Base-by-base conservation (phyloP, 495 filamentous ascomycete species). In the Penicillium canescens region DNA sequence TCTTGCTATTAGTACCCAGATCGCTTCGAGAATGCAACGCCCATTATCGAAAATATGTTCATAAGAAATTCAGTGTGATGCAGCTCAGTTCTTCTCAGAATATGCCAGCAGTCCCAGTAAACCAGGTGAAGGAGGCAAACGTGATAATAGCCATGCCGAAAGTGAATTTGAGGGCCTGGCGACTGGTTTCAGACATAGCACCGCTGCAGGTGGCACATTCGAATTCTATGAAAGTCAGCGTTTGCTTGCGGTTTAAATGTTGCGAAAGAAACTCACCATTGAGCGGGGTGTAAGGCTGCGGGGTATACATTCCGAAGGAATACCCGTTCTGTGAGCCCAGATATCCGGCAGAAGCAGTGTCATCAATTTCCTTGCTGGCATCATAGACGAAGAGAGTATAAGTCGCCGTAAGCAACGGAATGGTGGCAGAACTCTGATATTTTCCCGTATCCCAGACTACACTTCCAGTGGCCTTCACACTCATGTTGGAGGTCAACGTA, bases 351-450 rank as follows among this genome's bases (percentile, higher is more conserved):
- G 78, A 70, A 4, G 92, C 74, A 7, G 78, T 74, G 31, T 86
- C 87, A 36, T 71, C 85, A 33, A 87, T 66, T 38, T 76, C 75
- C 42, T 79, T 80, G 35, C 81, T 80, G 10, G 88, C 77, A 66
- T 98, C 94, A 61, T 88, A 84, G 45, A 98, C 85, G 46, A 90
- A 73, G 18, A 98, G 80, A 0, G 92, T 96, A 70, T 97, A 98
- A 38, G 81, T 84, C 28, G 86, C 88, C 6, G 83, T 86, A 28
- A 89, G 71, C 59, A 93, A 70, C 31, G 82, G 82, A 52, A 68
- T 71, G 12, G 85, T 82, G 12, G 81, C 80, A 13, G 80, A 82
- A 1, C 68, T 62, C 57, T 94, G 78, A 64, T 87, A 93, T 9
- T 78, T 75, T 6, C 72, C 74, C 0, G 92, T 96, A 69, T 98